Evolutionary conservation across 78 protist genomes (phyloP), one percentile per base, ranked within the genome.

Genomic region (Ministeria vibrans): DNA sequence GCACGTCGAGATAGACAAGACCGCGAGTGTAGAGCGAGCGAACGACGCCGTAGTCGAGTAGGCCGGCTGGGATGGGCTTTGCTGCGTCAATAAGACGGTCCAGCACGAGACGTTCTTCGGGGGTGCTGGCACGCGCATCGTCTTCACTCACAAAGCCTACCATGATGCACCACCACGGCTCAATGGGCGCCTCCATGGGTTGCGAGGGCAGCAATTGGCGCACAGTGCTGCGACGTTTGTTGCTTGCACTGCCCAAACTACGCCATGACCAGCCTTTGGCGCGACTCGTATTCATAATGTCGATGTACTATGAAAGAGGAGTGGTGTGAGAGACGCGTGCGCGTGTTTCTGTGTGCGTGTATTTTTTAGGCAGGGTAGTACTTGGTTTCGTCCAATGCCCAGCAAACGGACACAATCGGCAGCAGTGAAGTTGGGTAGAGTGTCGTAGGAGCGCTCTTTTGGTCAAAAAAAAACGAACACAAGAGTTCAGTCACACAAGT

Each of bases 351-450:
- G n/a, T n/a, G n/a, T n/a, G n/a, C n/a, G n/a, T n/a, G n/a, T n/a
- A n/a, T n/a, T 85, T n/a, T n/a, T n/a, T n/a, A n/a, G n/a, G n/a
- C n/a, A n/a, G n/a, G n/a, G n/a, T n/a, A n/a, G n/a, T n/a, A n/a
- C n/a, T n/a, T n/a, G 84, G 69, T 91, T 91, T 46, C 95, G 76
- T 13, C 95, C 95, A 4, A 91, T 76, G 44, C 91, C 87, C 0
- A 88, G 39, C 36, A 86, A 41, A 5, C 85, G 80, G 61, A 75
- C 38, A 75, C 87, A 44, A 78, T 91, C 95, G 20, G 81, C 83
- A 0, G 95, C 95, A 4, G 95, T 80, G 45, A 91, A 91, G 84
- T 91, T 91, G n/a, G 95, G 95, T 20, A 91, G 81, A 20, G 91
- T 2, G 71, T 91, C 93, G 49, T 86, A 91, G 71, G 86, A 63